phyloP scores from a whole-genome alignment of 345 rosid genomes.

The Alliaria petiolata region DNA sequence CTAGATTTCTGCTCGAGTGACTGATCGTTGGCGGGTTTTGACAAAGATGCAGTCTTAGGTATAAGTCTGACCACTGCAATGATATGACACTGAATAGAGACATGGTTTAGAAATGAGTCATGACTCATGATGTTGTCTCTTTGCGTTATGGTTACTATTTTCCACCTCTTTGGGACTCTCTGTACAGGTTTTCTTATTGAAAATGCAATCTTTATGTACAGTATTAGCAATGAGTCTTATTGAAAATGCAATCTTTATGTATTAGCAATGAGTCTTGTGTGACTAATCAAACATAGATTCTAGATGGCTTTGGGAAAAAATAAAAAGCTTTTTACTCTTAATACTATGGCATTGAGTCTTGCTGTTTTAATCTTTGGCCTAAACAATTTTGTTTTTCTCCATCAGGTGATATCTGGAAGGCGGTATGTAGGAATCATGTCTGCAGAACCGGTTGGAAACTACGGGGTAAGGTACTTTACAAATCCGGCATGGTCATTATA shows the following conservation, averaged over 20 bases:
- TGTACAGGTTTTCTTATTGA: neutral
- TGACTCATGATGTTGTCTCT: neutral
- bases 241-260: neutral
- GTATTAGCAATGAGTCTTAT: neutral
- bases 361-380: neutral
- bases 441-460: slow-evolving; percentile 91
- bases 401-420: slow-evolving; percentile 83
- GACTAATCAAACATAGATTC: neutral
- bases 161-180: neutral
- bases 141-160: neutral
- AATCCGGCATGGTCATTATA: neutral
- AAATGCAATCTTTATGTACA: neutral
- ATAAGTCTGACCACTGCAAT: neutral
- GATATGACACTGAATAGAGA: neutral
- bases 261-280: neutral
- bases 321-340: neutral
- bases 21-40: neutral
- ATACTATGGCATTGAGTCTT: neutral
- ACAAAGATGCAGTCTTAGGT: neutral
- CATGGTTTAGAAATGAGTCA: neutral
- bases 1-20: neutral
- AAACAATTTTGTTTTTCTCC: neutral
- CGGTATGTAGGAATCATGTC: slow-evolving; percentile 94
- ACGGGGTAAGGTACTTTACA: slow-evolving; percentile 77
- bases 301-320: neutral